Conservation (phyloP, 2,329 filamentous ascomycete species). For the Aspergillus ibericus region DNA sequence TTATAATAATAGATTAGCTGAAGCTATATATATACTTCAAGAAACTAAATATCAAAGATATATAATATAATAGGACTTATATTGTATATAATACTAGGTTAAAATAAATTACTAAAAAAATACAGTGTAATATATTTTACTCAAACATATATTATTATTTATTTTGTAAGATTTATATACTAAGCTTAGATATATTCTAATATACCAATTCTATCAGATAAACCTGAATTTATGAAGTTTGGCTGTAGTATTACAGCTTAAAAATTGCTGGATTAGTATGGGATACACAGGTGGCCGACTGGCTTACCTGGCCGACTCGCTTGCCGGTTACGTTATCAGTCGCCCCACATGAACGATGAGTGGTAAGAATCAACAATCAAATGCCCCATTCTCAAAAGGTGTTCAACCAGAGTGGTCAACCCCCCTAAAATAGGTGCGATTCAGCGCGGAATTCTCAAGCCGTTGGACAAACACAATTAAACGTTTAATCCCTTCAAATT, state of each 20-base stretch:
- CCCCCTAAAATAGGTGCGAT: background rate
- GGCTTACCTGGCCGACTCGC: background rate
- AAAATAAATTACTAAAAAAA: background rate
- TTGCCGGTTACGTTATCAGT: no score
- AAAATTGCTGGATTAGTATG: background rate
- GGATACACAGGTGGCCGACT: no score
- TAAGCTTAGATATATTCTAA: background rate
- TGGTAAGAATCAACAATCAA: background rate
- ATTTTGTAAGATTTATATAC: background rate
- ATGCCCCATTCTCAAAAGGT: background rate
- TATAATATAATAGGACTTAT: background rate
- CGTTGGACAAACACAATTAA: no score
- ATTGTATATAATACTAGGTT: background rate
- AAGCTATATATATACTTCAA: background rate
- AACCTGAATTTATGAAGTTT: background rate
- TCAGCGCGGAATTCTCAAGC: no score
- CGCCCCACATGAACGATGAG: background rate
- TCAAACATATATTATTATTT: background rate
- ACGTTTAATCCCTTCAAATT: no score
- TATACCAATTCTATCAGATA: background rate
- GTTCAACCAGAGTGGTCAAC: background rate
- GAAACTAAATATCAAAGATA: background rate
- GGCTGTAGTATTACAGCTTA: background rate
- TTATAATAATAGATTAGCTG: no score
- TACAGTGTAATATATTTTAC: slow-evolving; percentile 7